phyloP scores from a whole-genome alignment of 306 rosid species.

The Casuarina glauca region DNA sequence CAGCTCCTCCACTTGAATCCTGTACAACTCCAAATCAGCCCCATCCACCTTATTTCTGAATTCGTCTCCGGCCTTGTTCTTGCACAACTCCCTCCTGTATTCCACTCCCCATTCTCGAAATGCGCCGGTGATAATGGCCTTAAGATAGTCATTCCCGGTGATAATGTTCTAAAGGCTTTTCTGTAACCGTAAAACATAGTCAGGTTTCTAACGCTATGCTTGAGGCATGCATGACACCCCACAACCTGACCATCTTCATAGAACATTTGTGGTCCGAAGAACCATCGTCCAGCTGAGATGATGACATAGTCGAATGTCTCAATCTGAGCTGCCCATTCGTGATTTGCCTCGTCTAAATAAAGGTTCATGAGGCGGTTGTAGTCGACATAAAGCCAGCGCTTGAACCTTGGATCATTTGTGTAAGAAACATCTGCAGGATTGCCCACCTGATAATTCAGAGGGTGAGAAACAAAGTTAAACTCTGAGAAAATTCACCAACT shows the following conservation, averaged over 20 bases:
- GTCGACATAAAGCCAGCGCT: conserved; percentile 46
- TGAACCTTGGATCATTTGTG: conserved; percentile 46
- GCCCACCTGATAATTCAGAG: conserved; percentile 44
- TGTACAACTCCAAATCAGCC: conserved; percentile 38
- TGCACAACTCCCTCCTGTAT: conserved; percentile 76
- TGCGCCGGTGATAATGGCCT: conserved; percentile 89
- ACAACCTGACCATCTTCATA: conserved; percentile 49
- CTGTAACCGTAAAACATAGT: conserved; percentile 46
- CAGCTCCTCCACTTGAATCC: conserved; percentile 59
- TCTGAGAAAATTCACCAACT: no score
- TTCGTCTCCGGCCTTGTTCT: conserved; percentile 66
- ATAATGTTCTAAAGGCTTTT: conserved; percentile 43
- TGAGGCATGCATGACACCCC: conserved; percentile 64
- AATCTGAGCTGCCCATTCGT: conserved; percentile 51
- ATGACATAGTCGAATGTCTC: conserved; percentile 63
- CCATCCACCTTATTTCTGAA: conserved; percentile 42
- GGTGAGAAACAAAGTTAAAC: background rate
- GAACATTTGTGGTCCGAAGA: conserved; percentile 57
- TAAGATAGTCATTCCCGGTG: conserved; percentile 56
- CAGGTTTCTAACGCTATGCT: conserved; percentile 37
- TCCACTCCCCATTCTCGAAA: conserved; percentile 84
- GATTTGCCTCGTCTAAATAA: conserved; percentile 61
- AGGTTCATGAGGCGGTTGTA: conserved; percentile 65
- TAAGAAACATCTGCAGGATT: conserved; percentile 58
- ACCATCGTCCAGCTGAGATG: conserved; percentile 89